Evolutionary conservation across 1,139 yeast species (phyloP), one percentile per base, ranked within the genome.

Genomic region (Suhomyces bribrorum): DNA sequence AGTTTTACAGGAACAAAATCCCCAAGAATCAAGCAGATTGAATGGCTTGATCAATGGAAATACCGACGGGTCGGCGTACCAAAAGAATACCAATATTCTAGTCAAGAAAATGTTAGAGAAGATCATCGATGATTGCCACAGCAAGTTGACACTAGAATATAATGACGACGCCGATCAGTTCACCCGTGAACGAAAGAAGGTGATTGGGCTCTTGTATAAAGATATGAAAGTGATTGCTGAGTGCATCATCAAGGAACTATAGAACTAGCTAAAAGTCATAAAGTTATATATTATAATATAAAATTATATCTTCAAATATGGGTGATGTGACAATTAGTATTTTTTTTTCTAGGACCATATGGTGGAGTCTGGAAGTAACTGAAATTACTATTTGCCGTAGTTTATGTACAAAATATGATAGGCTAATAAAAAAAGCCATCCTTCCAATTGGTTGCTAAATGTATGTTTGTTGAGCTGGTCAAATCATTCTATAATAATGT

Each of bases 1-100:
- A 0, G 74, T 75, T 0, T 44, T 75, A 2, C 83, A 80, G 47
- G 85, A 79, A 40, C 36, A 45, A 26, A 45, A 38, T 2, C 77
- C 77, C 4, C 39, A 46, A 2, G 54, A 52, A 9, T 65, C 73
- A 2, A 49, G 68, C 40, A 58, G 50, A 29, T 46, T 62, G 30
- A 41, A 33, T 38, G 71, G 64, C 2, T 50, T 57, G 31, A 48
- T 62, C 20, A 63, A 32, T 31, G 61, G 48, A 24, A 46, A 60
- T 7, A 59, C 66, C 5, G 82, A 75, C 40, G 82, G 83, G 0
- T 47, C 61, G 2, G 58, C 43, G 12, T 79, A 74, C 49, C 53
- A 57, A 29, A 45, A 43, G 15, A 52, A 59, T 11, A 62, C 73
- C 5, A 46, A 48, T 27, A 37, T 39, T 1, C 34, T 75, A 11